Evolutionary conservation across 441 rosid species (phyloP), one percentile per base, ranked within the genome.

Genomic region (Bruguiera hainesii): DNA sequence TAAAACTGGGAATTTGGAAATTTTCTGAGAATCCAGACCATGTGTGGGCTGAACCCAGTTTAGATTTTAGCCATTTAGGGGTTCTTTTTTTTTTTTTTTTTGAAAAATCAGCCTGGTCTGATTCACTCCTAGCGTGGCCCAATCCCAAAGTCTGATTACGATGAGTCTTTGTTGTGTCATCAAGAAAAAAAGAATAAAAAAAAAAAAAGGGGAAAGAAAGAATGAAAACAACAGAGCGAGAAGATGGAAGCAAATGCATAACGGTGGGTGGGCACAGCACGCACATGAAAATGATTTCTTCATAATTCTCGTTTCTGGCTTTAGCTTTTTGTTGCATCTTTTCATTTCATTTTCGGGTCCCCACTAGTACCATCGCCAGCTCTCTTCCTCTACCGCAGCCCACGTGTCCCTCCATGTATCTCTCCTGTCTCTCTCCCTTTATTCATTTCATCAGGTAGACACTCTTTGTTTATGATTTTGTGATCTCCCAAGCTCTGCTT

Each of bases 261-360:
- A 42, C 48, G 18, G 48, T 42, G 37, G 37, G 37, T 33, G 48
- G 48, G 18, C 18, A 13, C 48, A 42, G 48, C 48, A 13, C 48
- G 13, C 48, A 42, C 1, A 3, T 42, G 16, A 21, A 53, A 57
- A 67, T 67, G 63, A 67, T 63, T 59, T n/a, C 39, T 19, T 53
- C 58, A 67, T 55, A 20, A 76, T 73, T 62, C 66, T 39, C 42
- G 19, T 37, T 33, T 51, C 61, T 52, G 46, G 18, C 29, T 56
- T 6, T 8, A 33, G 8, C 21, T 19, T 26, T n/a, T 59, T 8
- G 20, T 1, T 33, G 9, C 2, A 15, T 0, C 9, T 50, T 49
- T 23, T 1, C 8, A 6, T 21, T 66, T 48, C 20, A 21, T 56
- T 60, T 55, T 25, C 74, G 39, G 73, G 58, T 69, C 61, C 33